Evolutionary conservation across 441 rosid genomes (phyloP).

Genomic region (Erysimum pusillum): DNA sequence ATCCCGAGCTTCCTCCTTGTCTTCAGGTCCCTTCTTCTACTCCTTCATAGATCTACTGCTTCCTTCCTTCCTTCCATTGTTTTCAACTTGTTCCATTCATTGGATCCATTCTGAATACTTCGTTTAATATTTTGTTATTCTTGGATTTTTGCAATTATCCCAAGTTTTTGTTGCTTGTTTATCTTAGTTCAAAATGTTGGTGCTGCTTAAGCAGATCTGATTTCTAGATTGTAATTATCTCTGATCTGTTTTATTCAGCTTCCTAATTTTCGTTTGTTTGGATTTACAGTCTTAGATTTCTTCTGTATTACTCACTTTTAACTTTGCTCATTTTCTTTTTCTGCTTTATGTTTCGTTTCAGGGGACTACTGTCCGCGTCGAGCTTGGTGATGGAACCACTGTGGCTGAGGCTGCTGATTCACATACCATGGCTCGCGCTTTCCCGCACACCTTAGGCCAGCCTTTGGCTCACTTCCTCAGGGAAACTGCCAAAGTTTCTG

Average conservation of each 20-base stretch:
- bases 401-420: constrained; percentile 75
- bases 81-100: constrained; percentile 4
- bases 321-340: constrained; percentile 3
- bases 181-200: constrained; percentile 18
- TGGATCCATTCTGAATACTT: constrained; percentile 17
- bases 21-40: constrained; percentile 69
- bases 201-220: constrained; percentile 43
- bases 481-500: constrained; percentile 81
- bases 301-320: not conserved
- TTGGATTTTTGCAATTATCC: not conserved
- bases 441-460: constrained; percentile 89
- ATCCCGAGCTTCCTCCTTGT: constrained; percentile 92
- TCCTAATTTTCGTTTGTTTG: not conserved
- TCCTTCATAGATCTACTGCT: constrained; percentile 23
- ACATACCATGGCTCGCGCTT: constrained; percentile 72
- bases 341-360: constrained; percentile 44
- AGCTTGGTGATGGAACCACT: constrained; percentile 87
- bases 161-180: not conserved
- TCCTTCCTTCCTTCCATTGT: not conserved
- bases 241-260: constrained; percentile 22
- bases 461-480: constrained; percentile 97
- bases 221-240: not conserved
- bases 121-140: not conserved
- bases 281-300: not conserved
- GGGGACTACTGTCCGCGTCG: constrained; percentile 98